Base-by-base conservation (phyloP, 805 yeast species). In the Cyberlindnera mrakii region DNA sequence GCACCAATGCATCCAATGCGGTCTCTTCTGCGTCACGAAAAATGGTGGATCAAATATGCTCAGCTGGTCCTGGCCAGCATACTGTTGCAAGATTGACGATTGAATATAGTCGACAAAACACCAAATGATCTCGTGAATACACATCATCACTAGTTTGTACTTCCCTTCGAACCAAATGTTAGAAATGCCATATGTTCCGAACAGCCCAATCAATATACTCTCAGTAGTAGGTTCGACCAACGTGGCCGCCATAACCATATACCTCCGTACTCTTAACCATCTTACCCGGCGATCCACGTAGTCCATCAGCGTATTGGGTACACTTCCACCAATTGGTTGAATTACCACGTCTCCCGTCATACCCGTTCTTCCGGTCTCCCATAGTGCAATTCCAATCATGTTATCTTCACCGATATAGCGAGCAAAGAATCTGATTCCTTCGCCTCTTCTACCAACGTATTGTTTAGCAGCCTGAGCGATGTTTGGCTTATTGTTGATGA, bases 331-430 rank as follows among this genome's bases (percentile, higher is more conserved):
- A 18, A 78, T 62, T 0, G 96, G 96, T 58, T 88, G 96, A 4
- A 85, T 64, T 1, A 80, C 96, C 37, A 78, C 74, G 58, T 88
- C 96, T 1, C 84, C 78, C 1, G 91, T 81, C 71, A 87, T 69
- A 0, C 83, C 89, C 0, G 95, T 85, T 50, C 89, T 67, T 19
- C 85, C 80, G 19, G 45, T 52, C 39, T 78, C 78, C 96, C 96
- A 88, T 15, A 88, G 58, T 1, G 88, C 85, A 39, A 85, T 87
- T 5, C 86, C 95, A 48, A 88, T 88, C 95, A 87, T 85, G 60
- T 88, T 88, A 60, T 88, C 96, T 59, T 88, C 96, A 6, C 96
- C 96, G 55, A 88, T 88, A 59, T 82, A 89, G 44, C 79, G 68
- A 7, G 95, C 79, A 60, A 89, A 88, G 44, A 78, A 77, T 40